Percentiles rank a stretch among this genome's conserved stretches.
Evolutionary conservation across 2,329 filamentous ascomycete genomes (phyloP).

Genomic region (Simplicillium aogashimaense): DNA sequence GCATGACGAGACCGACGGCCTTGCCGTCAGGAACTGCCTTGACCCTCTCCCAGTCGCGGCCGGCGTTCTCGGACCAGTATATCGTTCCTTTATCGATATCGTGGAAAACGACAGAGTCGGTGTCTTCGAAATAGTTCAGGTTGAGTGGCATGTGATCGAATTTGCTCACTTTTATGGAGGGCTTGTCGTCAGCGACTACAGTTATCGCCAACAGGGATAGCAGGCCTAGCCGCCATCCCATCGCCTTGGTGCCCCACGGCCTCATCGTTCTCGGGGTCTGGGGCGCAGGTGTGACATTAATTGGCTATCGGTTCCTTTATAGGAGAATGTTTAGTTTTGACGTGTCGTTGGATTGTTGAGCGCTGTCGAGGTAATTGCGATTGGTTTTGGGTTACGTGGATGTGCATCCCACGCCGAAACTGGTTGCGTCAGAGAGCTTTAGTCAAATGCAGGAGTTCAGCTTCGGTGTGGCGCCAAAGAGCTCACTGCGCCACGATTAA

Average conservation of each 20-base stretch:
- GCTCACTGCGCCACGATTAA: background rate
- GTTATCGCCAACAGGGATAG: constrained; percentile 33
- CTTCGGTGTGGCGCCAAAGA: background rate
- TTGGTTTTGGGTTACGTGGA: constrained; percentile 4
- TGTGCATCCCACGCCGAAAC: constrained; percentile 2
- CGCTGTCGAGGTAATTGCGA: background rate
- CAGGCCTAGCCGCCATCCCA: constrained; percentile 39
- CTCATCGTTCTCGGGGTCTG: constrained; percentile 40
- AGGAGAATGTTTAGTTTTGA: no score
- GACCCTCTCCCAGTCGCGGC: constrained; percentile 63
- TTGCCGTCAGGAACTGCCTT: constrained; percentile 53
- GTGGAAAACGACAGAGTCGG: constrained; percentile 68
- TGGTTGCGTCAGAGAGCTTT: constrained; percentile 6
- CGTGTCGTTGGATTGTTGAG: background rate
- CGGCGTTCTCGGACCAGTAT: constrained; percentile 73
- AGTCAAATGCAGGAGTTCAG: constrained; percentile 2
- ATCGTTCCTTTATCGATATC: constrained; percentile 55
- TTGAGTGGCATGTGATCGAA: constrained; percentile 59
- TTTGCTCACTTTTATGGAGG: constrained; percentile 52
- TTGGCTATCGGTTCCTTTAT: constrained; percentile 4
- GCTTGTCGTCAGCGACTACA: constrained; percentile 49
- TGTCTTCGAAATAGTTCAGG: constrained; percentile 86
- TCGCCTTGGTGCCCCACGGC: constrained; percentile 36
- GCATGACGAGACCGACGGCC: constrained; percentile 57
- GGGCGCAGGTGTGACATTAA: constrained; percentile 31